These are phyloP conservation scores for Fraxinus excelsior DNA, from an alignment of 257 asterid species.

Conservation along the genomic window DNA sequence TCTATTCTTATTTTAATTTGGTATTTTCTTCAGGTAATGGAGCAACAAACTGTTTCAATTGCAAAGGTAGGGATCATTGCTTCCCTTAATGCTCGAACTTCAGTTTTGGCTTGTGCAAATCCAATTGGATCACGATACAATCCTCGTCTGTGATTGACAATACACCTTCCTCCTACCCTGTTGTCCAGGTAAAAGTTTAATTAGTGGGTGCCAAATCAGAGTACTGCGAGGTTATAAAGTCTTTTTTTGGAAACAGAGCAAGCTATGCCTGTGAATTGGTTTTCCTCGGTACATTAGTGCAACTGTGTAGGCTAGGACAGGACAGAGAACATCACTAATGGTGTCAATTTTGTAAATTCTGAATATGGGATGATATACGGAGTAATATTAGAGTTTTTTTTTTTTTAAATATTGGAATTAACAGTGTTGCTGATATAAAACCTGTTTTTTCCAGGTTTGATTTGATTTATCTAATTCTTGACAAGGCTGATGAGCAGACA, in stretches of 20 bases:
- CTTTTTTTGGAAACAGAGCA: background rate
- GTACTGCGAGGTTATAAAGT: slow-evolving; percentile 1
- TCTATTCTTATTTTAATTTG: slow-evolving; percentile 7
- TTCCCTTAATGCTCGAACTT: slow-evolving; percentile 94
- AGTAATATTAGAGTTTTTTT: background rate
- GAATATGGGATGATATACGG: background rate
- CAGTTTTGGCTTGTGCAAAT: slow-evolving; percentile 97
- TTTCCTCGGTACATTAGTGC: background rate
- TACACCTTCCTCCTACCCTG: slow-evolving; percentile 94
- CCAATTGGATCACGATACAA: slow-evolving; percentile 97
- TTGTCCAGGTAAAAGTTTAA: slow-evolving; percentile 66
- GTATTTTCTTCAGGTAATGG: slow-evolving; percentile 75
- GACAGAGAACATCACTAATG: background rate
- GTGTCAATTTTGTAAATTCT: slow-evolving; percentile 2
- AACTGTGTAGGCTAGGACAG: background rate
- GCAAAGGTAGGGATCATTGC: slow-evolving; percentile 99
- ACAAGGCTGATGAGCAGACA: slow-evolving; percentile 90
- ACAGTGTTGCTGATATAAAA: slow-evolving; percentile 13
- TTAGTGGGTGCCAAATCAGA: background rate
- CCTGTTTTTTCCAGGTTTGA: slow-evolving; percentile 64
- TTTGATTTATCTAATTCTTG: slow-evolving; percentile 91
- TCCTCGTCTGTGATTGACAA: slow-evolving; percentile 96
- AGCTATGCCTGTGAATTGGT: background rate
- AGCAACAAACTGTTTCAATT: slow-evolving; percentile 97
- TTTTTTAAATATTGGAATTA: background rate